Conservation (phyloP, 257 asterid species). For the Fraxinus americana region DNA sequence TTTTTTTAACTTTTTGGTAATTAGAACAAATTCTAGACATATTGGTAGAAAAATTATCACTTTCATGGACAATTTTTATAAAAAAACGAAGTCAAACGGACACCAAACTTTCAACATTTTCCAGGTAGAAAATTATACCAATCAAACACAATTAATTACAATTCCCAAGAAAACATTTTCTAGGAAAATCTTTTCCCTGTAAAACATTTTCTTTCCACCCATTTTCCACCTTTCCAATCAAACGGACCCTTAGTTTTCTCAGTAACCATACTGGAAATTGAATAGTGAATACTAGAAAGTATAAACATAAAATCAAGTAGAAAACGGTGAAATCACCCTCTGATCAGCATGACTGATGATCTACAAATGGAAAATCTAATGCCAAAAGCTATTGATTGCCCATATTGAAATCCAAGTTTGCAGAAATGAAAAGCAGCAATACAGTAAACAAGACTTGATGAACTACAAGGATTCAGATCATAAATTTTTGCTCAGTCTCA, state of each 20-base stretch:
- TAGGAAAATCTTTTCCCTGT: too few relatives aligned
- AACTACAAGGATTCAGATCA: constrained; percentile 24
- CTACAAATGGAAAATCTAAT: constrained; percentile 14
- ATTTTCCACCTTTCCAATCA: too few relatives aligned
- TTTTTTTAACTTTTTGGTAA: too few relatives aligned
- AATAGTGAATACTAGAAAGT: not conserved
- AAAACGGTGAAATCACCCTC: not conserved
- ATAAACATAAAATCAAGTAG: not conserved
- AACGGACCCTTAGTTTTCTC: not conserved
- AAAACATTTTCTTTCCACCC: too few relatives aligned
- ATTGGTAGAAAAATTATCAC: too few relatives aligned
- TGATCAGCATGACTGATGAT: not conserved
- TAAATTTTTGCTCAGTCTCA: constrained; percentile 9
- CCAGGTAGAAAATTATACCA: too few relatives aligned
- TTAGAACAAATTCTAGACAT: too few relatives aligned
- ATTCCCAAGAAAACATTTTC: too few relatives aligned
- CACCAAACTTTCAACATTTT: too few relatives aligned
- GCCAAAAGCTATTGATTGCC: not conserved
- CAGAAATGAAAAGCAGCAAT: not conserved
- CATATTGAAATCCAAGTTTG: not conserved
- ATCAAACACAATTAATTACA: too few relatives aligned
- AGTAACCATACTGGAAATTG: not conserved
- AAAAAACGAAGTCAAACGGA: too few relatives aligned
- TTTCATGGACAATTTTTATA: too few relatives aligned
- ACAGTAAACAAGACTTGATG: not conserved